A percentile compares a stretch with the other conserved stretches of the same genome.
Conservation (phyloP, 768 basidiomycete genomes). For the Leccinum olivaceopallidum region DNA sequence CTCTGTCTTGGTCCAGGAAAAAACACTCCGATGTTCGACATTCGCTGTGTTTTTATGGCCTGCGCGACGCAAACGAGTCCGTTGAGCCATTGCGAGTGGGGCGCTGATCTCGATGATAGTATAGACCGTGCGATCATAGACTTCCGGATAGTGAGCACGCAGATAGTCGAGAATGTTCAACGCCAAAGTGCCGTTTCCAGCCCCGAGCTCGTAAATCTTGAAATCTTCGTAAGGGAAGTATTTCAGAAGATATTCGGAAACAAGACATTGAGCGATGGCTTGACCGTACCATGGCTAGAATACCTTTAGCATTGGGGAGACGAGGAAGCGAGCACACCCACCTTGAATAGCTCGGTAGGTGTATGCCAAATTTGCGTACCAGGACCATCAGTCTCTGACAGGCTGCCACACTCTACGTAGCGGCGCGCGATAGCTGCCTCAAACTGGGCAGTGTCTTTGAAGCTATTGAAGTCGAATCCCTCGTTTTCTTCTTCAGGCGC, state of each 20-base stretch:
- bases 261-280: constrained; percentile 85
- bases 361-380: constrained; percentile 98
- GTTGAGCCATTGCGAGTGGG: constrained; percentile 73
- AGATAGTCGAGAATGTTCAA: constrained; percentile 84
- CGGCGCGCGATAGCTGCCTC: constrained; percentile 76
- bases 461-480: constrained; percentile 63
- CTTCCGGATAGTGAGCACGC: constrained; percentile 76
- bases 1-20: constrained; percentile 77
- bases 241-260: constrained; percentile 90
- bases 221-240: constrained; percentile 97
- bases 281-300: constrained; percentile 91
- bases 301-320: constrained; percentile 10
- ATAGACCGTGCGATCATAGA: constrained; percentile 91
- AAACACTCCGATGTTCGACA: constrained; percentile 77
- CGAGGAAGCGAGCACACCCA: constrained; percentile 28
- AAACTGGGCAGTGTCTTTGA: constrained; percentile 74
- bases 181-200: constrained; percentile 95
- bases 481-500: constrained; percentile 43
- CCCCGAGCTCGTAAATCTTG: constrained; percentile 95
- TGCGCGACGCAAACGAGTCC: constrained; percentile 54
- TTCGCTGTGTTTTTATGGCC: constrained; percentile 49
- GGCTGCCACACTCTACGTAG: constrained; percentile 71
- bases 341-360: constrained; percentile 97
- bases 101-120: constrained; percentile 93
- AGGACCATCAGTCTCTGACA: constrained; percentile 58